These are phyloP conservation scores for Torulaspora franciscae DNA, from an alignment of 805 yeast genomes.

Conservation along the genomic window DNA sequence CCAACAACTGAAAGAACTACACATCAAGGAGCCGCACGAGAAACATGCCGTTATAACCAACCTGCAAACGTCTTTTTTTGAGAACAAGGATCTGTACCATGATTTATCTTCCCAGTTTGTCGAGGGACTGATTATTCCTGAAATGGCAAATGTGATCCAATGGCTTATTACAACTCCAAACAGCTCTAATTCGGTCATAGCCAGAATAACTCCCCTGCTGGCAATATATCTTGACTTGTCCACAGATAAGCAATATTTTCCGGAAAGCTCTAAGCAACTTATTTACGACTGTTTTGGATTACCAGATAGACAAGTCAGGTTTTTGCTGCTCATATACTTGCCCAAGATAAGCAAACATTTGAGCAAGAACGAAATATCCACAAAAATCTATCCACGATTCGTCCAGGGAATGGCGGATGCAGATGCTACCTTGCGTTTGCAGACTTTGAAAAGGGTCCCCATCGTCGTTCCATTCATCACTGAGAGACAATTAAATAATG, in stretches of 20 bases:
- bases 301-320: conserved; percentile 72
- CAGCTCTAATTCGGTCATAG: conserved; percentile 28
- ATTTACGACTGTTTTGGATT: conserved; percentile 58
- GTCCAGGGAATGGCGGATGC: conserved; percentile 84
- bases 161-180: conserved; percentile 23
- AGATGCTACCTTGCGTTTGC: conserved; percentile 72
- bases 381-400: conserved; percentile 60
- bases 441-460: conserved; percentile 58
- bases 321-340: conserved; percentile 61
- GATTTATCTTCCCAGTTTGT: conserved; percentile 48
- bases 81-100: conserved; percentile 36
- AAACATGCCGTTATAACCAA: conserved; percentile 40
- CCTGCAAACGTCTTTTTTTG: conserved; percentile 35
- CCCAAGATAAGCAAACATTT: conserved; percentile 50
- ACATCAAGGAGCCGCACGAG: conserved; percentile 49
- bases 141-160: conserved; percentile 37
- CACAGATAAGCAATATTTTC: conserved; percentile 39
- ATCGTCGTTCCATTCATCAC: conserved; percentile 58
- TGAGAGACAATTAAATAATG: conserved; percentile 81
- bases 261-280: conserved; percentile 44
- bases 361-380: conserved; percentile 58
- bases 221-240: conserved; percentile 30
- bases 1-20: conserved; percentile 50
- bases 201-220: conserved; percentile 33
- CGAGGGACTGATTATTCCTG: conserved; percentile 65